Percentiles rank a stretch among this genome's conserved stretches.
Conservation (phyloP, 768 basidiomycete species). For the Trametes coccinea region DNA sequence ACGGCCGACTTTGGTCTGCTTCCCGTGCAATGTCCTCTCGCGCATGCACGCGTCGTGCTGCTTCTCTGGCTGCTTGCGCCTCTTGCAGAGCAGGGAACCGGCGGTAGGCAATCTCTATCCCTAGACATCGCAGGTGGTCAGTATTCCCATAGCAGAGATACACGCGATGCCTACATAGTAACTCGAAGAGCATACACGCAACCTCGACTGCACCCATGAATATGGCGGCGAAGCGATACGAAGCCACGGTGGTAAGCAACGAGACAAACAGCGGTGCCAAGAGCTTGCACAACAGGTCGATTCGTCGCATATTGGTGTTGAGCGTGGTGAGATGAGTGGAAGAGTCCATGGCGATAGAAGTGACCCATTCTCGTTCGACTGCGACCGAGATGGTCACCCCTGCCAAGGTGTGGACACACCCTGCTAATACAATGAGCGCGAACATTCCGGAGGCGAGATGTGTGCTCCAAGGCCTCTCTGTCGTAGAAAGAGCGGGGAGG, state of each 20-base stretch:
- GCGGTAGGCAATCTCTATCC: constrained; percentile 42
- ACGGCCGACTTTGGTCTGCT: neutral
- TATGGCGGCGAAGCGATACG: constrained; percentile 36
- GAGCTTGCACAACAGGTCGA: constrained; percentile 51
- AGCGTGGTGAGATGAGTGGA: constrained; percentile 39
- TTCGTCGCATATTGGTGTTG: constrained; percentile 44
- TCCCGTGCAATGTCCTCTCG: neutral
- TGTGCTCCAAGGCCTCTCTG: constrained; percentile 14
- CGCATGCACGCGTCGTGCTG: neutral
- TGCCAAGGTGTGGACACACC: constrained; percentile 41
- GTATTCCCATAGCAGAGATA: neutral
- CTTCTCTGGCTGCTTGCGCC: constrained; percentile 28
- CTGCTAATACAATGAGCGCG: constrained; percentile 34
- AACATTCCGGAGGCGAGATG: constrained; percentile 35
- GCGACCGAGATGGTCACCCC: constrained; percentile 45
- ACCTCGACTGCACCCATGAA: constrained; percentile 38
- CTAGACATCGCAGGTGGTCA: constrained; percentile 7
- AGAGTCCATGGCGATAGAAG: constrained; percentile 40
- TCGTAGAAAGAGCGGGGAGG: neutral
- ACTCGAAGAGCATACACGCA: constrained; percentile 42
- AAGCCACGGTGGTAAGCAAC: constrained; percentile 39
- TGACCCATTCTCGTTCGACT: constrained; percentile 54
- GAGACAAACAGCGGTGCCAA: constrained; percentile 53
- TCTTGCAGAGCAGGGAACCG: constrained; percentile 37
- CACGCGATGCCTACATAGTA: constrained; percentile 29